Base-by-base conservation (phyloP, 805 yeast species). In the Saccharomycopsis sp. region DNA sequence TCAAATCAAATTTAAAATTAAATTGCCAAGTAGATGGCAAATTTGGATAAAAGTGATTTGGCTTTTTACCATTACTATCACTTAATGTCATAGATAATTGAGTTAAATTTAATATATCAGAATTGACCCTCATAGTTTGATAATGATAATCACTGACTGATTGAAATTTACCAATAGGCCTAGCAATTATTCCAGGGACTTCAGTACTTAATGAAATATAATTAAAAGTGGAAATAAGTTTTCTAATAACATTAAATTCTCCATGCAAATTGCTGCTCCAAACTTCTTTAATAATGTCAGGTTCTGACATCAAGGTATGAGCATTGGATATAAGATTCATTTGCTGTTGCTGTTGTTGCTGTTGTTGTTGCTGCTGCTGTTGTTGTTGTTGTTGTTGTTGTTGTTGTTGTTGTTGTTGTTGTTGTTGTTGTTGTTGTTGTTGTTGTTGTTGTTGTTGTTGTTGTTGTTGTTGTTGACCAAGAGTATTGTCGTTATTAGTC, bases 131-230 rank as follows among this genome's bases (percentile, higher is more conserved):
- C 64, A 93, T 73, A 0, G 97, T 90, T 63, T 93, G 98, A 59
- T 90, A 93, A 62, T 93, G 97, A 63, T 88, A 93, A 61, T 93
- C 97, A 20, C 83, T 73, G 13, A 93, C 85, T 2, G 93, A 79
- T 55, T 86, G 78, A 64, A 93, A 93, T 16, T 85, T 78, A 16
- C 98, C 98, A 49, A 93, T 85, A 13, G 98, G 98, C 55, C 98
- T 75, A 2, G 96, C 96, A 22, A 90, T 82, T 19, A 94, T 85
- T 0, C 98, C 98, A 0, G 96, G 96, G 59, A 93, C 88, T 61
- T 93, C 97, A 38, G 94, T 88, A 54, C 88, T 89, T 47, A 88
- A 74, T 2, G 85, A 74, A 21, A 83, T 74, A 53, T 71, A 68
- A 44, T 78, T 74, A 54, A 73, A 79, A 47, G 72, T 73, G 43